Conservation (phyloP, 1,284 basidiomycete genomes). For the Hypsizygus ulmarius region DNA sequence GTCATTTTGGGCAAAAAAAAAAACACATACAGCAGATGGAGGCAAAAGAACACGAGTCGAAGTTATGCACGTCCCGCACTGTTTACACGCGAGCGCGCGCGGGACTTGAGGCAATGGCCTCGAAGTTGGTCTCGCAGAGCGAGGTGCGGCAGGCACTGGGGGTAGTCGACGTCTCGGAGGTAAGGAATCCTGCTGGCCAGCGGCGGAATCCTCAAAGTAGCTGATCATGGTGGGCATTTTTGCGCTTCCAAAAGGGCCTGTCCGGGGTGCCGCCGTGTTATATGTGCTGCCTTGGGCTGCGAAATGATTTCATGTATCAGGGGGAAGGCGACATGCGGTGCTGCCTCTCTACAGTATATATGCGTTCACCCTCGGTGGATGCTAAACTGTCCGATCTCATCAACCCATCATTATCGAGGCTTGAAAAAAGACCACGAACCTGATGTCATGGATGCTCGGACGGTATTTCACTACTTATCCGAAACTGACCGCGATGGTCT, state of each 20-base stretch:
- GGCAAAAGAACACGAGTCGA: conserved; percentile 41
- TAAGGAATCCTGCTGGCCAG: conserved; percentile 13
- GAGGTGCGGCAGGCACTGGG: conserved; percentile 25
- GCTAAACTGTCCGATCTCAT: too few species aligned
- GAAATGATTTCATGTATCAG: too few species aligned
- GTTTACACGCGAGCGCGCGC: conserved; percentile 39
- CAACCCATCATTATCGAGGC: too few species aligned
- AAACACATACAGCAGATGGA: conserved; percentile 36
- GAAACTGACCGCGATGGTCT: too few species aligned
- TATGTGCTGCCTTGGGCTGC: too few species aligned
- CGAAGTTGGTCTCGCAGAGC: conserved; percentile 19
- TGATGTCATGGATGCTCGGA: too few species aligned
- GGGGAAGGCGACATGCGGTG: too few species aligned
- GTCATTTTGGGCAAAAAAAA: conserved; percentile 1
- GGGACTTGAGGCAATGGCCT: conserved; percentile 36
- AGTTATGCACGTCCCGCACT: conserved; percentile 43
- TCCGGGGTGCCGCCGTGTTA: too few species aligned
- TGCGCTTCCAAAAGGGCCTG: not conserved
- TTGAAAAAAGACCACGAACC: too few species aligned
- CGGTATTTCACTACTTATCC: too few species aligned
- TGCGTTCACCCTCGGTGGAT: too few species aligned
- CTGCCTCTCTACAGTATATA: too few species aligned
- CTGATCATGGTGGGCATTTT: conserved; percentile 17
- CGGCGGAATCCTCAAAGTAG: conserved; percentile 10
- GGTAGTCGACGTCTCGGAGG: conserved; percentile 35